Base-by-base conservation (phyloP, 192 early-diverging fungal genomes). In the Funneliformis mosseae region DNA sequence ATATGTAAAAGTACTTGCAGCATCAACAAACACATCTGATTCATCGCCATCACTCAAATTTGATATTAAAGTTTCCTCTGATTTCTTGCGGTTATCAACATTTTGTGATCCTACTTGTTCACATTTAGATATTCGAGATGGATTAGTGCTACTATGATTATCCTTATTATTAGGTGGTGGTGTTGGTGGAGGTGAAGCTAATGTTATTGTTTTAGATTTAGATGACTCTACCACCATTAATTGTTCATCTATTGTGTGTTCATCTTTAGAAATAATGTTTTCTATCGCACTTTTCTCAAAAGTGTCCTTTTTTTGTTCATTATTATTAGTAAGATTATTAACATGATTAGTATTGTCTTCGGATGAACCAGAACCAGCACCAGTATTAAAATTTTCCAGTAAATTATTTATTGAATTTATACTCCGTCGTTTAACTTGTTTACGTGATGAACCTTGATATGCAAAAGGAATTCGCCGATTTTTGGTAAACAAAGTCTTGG, bases 161-260 rank as follows among this genome's bases (percentile, higher is more conserved):
- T 69, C 23, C 0, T 69, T 33, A 39, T 39, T 41, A 8, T 11
- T 14, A 10, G 60, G 74, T 39, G 74, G 59, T 63, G 74, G 74
- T 23, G 74, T 76, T 39, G 59, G 59, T 43, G 74, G 74, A 2
- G 74, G 74, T 39, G 74, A 76, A 14, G 59, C 74, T 62, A 76
- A 62, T n/a, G n/a, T 62, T 33, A 76, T 76, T 62, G 74, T 42
- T 76, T 62, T 62, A n/a, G 74, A 76, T 76, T 76, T 76, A 42
- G 74, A 76, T n/a, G 74, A 76, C 23, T 76, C 74, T 76, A 76
- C 33, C 16, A 76, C 61, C 39, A 41, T 39, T 38, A 33, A 39
- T 42, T 63, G 48, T 63, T 61, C 74, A 62, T 41, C 59, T 76
- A 76, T 39, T 41, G 25, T 76, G 28, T 33, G 43, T 16, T 25